These are phyloP conservation scores for Lanzia echinophila DNA, from an alignment of 2,329 filamentous ascomycete genomes.

Conservation along the genomic window DNA sequence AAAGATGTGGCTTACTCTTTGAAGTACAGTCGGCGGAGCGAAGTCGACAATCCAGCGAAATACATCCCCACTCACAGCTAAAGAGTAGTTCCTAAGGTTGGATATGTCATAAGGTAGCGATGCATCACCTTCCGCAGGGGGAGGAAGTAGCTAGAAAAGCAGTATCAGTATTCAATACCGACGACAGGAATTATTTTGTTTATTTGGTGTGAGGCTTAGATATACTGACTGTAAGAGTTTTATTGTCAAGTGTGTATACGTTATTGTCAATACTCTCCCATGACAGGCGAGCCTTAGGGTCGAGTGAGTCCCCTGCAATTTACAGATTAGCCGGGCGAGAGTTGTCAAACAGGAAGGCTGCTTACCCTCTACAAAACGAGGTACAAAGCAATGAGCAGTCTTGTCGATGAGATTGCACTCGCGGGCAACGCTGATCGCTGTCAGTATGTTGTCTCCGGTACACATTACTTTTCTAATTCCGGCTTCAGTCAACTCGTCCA, in stretches of 20 bases:
- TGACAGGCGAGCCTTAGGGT: conserved; percentile 63
- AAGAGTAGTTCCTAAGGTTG: conserved; percentile 75
- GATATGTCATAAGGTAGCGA: conserved; percentile 81
- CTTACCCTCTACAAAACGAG: conserved; percentile 70
- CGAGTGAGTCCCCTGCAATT: conserved; percentile 57
- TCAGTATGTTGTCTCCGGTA: conserved; percentile 95
- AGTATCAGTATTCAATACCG: not conserved
- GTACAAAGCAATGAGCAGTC: conserved; percentile 84
- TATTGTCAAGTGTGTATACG: conserved; percentile 68
- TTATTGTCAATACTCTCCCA: conserved; percentile 97
- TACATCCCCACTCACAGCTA: conserved; percentile 87
- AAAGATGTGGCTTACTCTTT: conserved; percentile 52
- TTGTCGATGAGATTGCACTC: conserved; percentile 80
- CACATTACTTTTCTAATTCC: conserved; percentile 92
- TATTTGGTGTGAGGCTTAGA: conserved; percentile 12
- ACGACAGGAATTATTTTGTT: too few relatives aligned
- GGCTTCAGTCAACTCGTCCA: conserved; percentile 74
- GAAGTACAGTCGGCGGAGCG: conserved; percentile 71
- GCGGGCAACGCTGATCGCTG: conserved; percentile 88
- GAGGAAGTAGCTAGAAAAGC: conserved; percentile 49
- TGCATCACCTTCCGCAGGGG: conserved; percentile 64
- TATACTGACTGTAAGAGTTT: conserved; percentile 59
- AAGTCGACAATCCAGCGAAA: conserved; percentile 97
- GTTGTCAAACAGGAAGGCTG: not conserved
- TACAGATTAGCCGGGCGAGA: conserved; percentile 6